Evolutionary conservation across 1,139 yeast species (phyloP).

Genomic region (Saccharomyces hybrid): DNA sequence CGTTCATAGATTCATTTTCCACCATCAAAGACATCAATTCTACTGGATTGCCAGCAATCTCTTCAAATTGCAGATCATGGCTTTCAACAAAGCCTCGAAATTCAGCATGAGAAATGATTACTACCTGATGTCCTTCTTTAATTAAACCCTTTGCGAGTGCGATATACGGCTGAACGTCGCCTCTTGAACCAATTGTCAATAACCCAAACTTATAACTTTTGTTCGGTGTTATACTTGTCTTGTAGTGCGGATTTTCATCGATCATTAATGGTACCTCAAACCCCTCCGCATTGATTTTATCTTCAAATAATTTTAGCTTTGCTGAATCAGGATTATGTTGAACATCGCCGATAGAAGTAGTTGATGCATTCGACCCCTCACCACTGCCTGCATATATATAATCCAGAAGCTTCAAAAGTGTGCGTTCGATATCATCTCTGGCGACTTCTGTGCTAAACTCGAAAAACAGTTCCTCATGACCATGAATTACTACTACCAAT

Average conservation of each 20-base stretch:
- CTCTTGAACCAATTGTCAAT: constrained; percentile 87
- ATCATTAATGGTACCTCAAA: constrained; percentile 57
- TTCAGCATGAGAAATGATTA: constrained; percentile 79
- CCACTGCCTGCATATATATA: constrained; percentile 21
- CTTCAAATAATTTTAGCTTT: constrained; percentile 55
- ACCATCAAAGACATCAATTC: constrained; percentile 91
- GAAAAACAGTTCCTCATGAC: constrained; percentile 67
- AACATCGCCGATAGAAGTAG: constrained; percentile 32
- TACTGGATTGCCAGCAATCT: constrained; percentile 88
- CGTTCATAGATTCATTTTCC: constrained; percentile 79
- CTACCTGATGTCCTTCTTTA: constrained; percentile 73
- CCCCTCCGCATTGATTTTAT: constrained; percentile 52
- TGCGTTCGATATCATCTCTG: constrained; percentile 64
- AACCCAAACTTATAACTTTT: constrained; percentile 56
- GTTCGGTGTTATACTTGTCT: constrained; percentile 46
- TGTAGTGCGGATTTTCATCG: constrained; percentile 54
- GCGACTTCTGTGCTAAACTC: constrained; percentile 63
- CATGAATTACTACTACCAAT: constrained; percentile 56
- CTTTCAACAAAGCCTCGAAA: constrained; percentile 65
- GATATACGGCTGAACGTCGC: constrained; percentile 94
- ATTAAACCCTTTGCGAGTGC: constrained; percentile 76
- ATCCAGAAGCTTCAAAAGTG: constrained; percentile 48
- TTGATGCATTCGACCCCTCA: constrained; percentile 2
- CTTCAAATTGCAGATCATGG: constrained; percentile 61
- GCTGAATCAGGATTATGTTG: constrained; percentile 41